Conservation (phyloP, 1,284 basidiomycete species). For the Tylopilus sp. region DNA sequence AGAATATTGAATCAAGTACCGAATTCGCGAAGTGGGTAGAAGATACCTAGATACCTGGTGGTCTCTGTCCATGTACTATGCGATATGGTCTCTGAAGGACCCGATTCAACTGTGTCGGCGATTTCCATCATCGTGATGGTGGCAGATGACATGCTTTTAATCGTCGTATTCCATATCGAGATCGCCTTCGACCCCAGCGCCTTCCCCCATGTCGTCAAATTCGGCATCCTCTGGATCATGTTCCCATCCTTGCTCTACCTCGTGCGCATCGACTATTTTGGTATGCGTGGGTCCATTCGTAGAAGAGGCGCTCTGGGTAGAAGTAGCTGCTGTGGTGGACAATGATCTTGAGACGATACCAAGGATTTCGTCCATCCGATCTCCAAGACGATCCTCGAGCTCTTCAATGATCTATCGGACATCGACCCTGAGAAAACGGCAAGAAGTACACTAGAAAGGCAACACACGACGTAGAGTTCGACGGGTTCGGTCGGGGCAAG, state of each 20-base stretch:
- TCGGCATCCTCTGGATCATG: constrained; percentile 55
- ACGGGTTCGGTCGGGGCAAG: constrained; percentile 85
- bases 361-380: constrained; percentile 79
- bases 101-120: no score
- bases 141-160: constrained; percentile 30
- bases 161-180: constrained; percentile 76
- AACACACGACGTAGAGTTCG: constrained; percentile 89
- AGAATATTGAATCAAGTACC: no score
- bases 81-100: no score
- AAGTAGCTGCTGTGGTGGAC: constrained; percentile 30
- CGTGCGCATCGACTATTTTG: constrained; percentile 29
- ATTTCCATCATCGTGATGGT: not conserved
- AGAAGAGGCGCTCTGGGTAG: constrained; percentile 8
- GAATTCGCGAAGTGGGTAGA: no score
- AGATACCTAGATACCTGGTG: no score
- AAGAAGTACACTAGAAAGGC: not conserved
- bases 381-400: constrained; percentile 83
- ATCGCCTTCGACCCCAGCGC: constrained; percentile 76
- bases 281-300: constrained; percentile 15
- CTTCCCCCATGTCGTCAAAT: constrained; percentile 76
- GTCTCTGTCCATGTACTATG: no score
- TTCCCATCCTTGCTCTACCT: constrained; percentile 45
- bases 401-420: constrained; percentile 88
- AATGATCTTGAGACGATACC: constrained; percentile 67
- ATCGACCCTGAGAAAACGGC: constrained; percentile 5